phyloP scores from a whole-genome alignment of 164 flowering plant genomes.

The Piper longum region DNA sequence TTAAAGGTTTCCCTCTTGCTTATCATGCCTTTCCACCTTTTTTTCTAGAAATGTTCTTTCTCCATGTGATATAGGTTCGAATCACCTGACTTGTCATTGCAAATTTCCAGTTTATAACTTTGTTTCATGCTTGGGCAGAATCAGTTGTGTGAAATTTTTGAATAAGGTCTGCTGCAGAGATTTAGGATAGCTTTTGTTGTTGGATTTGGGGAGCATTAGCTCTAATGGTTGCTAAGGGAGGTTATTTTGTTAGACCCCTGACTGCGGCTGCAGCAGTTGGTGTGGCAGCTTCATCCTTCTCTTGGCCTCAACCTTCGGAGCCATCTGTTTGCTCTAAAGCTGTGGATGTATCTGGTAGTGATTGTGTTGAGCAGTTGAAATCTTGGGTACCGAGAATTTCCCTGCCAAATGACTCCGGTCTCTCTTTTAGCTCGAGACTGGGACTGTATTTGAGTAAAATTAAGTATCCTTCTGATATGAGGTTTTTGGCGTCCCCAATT shows the following conservation, averaged over 20 bases:
- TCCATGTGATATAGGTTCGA: not conserved
- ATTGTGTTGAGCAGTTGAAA: slow-evolving; percentile 14
- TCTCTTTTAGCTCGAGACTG: slow-evolving; percentile 36
- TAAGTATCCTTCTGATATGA: slow-evolving; percentile 16
- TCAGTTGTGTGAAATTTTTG: not conserved
- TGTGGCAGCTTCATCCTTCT: slow-evolving; percentile 39
- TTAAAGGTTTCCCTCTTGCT: not conserved
- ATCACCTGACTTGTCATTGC: not conserved
- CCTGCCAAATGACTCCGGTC: slow-evolving; percentile 33
- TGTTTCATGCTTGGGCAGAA: not conserved
- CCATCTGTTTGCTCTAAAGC: slow-evolving; percentile 15
- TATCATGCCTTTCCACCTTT: not conserved
- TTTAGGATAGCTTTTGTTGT: too few species aligned
- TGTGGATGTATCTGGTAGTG: slow-evolving; percentile 7
- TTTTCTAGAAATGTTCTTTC: not conserved
- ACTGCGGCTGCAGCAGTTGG: slow-evolving; percentile 60
- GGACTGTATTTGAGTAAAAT: slow-evolving; percentile 38
- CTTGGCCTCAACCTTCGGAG: slow-evolving; percentile 19
- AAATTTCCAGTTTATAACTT: not conserved
- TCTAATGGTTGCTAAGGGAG: slow-evolving; percentile 58
- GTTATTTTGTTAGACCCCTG: slow-evolving; percentile 60
- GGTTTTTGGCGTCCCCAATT: slow-evolving; percentile 2
- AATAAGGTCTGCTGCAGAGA: too few species aligned
- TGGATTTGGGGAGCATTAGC: not conserved
- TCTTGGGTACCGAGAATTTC: slow-evolving; percentile 43